phyloP scores from a whole-genome alignment of 2,329 filamentous ascomycete genomes.

The Sphaerulina musiva region DNA sequence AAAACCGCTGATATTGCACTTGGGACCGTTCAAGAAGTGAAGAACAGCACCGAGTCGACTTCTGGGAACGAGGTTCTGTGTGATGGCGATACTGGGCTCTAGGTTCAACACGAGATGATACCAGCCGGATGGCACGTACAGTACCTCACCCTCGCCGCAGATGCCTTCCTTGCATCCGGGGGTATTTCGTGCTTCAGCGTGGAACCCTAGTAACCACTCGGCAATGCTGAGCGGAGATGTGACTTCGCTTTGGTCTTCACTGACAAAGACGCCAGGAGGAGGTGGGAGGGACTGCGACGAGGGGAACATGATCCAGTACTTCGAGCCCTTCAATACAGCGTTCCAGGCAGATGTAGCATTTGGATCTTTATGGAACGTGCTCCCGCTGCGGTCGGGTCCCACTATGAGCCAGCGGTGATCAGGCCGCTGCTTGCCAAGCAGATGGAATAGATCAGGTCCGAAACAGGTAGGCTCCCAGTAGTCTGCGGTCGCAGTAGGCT shows the following conservation, averaged over 20 bases:
- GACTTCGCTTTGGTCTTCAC: slow-evolving; percentile 82
- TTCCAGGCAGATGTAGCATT: slow-evolving; percentile 82
- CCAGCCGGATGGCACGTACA: slow-evolving; percentile 92
- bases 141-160: slow-evolving; percentile 73
- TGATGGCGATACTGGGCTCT: slow-evolving; percentile 76
- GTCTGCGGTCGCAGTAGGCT: slow-evolving; percentile 42
- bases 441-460: slow-evolving; percentile 74
- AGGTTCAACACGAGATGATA: slow-evolving; percentile 95
- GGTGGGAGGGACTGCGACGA: slow-evolving; percentile 55
- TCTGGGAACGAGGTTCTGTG: slow-evolving; percentile 86
- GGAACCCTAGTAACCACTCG: slow-evolving; percentile 92
- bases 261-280: slow-evolving; percentile 86
- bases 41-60: slow-evolving; percentile 69
- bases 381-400: slow-evolving; percentile 78
- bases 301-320: slow-evolving; percentile 99
- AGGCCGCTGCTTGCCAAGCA: slow-evolving; percentile 70
- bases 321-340: slow-evolving; percentile 78
- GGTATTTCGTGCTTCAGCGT: slow-evolving; percentile 68
- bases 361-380: slow-evolving; percentile 79
- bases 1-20: slow-evolving; percentile 85
- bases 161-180: slow-evolving; percentile 80
- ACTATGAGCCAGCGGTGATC: slow-evolving; percentile 91
- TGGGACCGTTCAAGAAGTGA: slow-evolving; percentile 71
- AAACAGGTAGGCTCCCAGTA: slow-evolving; percentile 84
- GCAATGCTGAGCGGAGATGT: slow-evolving; percentile 90